Conservation (phyloP, 2,329 filamentous ascomycete species). For the Colletotrichum falcatum region DNA sequence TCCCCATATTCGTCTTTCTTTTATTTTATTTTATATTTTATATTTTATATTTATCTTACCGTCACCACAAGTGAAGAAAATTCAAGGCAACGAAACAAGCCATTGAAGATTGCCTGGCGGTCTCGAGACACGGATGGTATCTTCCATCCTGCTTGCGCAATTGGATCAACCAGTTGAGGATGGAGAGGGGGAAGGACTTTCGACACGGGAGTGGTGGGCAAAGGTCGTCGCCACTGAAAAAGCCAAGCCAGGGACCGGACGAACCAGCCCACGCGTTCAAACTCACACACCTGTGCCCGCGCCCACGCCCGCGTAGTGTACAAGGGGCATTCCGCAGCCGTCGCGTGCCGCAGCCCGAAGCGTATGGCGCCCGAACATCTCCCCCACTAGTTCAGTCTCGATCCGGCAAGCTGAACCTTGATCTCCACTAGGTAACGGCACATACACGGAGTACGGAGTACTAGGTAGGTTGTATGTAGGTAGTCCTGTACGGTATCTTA, state of each 20-base stretch:
- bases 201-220: background rate
- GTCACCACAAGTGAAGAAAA: background rate
- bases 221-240: background rate
- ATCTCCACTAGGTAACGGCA: background rate
- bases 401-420: background rate
- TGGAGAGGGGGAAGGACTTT: background rate
- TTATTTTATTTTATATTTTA: too few species aligned
- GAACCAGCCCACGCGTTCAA: slow-evolving; percentile 4
- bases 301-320: background rate
- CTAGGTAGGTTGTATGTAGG: too few species aligned
- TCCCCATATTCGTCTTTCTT: background rate
- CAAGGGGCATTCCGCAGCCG: slow-evolving; percentile 1
- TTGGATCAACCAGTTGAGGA: background rate
- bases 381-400: background rate
- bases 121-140: background rate
- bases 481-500: too few species aligned
- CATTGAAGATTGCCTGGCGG: background rate
- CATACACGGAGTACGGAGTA: too few species aligned
- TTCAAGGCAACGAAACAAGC: background rate
- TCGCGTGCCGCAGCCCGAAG: background rate
- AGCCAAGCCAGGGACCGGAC: background rate
- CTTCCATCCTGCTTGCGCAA: background rate
- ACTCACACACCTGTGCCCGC: background rate
- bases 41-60: background rate
- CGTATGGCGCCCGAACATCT: background rate